phyloP scores from a whole-genome alignment of 2,329 filamentous ascomycete genomes.

The Capronia americana region DNA sequence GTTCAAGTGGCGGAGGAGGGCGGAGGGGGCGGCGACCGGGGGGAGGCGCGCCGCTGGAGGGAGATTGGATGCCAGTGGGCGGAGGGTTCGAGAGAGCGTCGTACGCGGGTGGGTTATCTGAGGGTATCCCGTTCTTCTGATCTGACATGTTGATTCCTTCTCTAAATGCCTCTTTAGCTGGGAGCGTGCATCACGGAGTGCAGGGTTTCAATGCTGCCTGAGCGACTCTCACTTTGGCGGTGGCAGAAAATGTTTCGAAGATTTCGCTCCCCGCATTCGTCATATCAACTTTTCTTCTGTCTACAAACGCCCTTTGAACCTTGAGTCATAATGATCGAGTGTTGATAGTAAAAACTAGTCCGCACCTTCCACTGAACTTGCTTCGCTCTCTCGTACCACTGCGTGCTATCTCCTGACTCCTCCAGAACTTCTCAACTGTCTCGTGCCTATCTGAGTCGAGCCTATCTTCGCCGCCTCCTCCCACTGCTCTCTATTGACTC shows the following conservation, averaged over 20 bases:
- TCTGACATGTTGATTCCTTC: conserved; percentile 23
- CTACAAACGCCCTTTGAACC: conserved; percentile 13
- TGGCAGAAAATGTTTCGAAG: conserved; percentile 32
- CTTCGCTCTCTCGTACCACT: neutral
- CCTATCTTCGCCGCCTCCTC: neutral
- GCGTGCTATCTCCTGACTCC: neutral
- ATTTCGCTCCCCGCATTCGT: conserved; percentile 16
- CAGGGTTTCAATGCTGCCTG: conserved; percentile 3
- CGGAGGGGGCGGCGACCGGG: conserved; percentile 30
- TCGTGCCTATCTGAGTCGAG: neutral
- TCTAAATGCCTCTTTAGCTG: neutral
- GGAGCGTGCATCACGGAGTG: neutral
- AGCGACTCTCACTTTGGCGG: conserved; percentile 14
- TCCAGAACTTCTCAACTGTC: neutral
- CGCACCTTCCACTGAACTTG: neutral
- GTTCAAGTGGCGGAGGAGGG: conserved; percentile 66
- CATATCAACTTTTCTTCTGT: conserved; percentile 2
- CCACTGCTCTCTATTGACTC: neutral
- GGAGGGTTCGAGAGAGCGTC: conserved; percentile 32
- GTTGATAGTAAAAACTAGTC: neutral
- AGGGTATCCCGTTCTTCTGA: conserved; percentile 22
- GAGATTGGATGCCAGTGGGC: conserved; percentile 24
- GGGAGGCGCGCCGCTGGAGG: conserved; percentile 19
- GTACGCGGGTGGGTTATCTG: conserved; percentile 39
- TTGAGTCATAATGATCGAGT: conserved; percentile 32